Evolutionary conservation across 352 stramenopile genomes (phyloP).

Genomic region (Phytopythium chamaehyphon): DNA sequence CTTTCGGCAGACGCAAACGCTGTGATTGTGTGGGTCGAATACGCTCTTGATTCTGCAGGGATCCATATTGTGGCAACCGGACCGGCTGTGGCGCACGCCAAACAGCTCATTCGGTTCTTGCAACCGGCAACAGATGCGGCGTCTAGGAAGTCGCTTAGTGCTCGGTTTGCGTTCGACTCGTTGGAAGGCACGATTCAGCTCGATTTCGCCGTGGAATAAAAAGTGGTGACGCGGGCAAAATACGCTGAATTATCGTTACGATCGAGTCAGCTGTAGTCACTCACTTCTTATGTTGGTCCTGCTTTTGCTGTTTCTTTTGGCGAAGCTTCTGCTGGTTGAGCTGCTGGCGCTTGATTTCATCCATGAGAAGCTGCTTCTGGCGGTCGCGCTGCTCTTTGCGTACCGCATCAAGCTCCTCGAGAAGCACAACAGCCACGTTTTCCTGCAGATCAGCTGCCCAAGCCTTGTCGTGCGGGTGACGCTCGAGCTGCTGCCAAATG

Average conservation of each 20-base stretch:
- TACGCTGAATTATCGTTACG: background rate
- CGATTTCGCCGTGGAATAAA: conserved; percentile 31
- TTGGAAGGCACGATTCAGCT: conserved; percentile 57
- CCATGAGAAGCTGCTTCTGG: conserved; percentile 17
- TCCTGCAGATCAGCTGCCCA: conserved; percentile 57
- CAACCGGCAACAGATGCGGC: conserved; percentile 8
- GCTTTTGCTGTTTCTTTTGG: conserved; percentile 1
- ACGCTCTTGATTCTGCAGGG: conserved; percentile 38
- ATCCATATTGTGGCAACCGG: conserved; percentile 49
- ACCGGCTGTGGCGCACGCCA: conserved; percentile 51
- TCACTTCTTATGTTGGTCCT: conserved; percentile 1
- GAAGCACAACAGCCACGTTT: conserved; percentile 31
- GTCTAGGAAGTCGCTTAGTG: conserved; percentile 16
- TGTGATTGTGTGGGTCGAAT: conserved; percentile 76
- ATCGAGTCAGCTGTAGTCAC: background rate
- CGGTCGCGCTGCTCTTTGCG: conserved; percentile 20
- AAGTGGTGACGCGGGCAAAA: no score
- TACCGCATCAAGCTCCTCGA: conserved; percentile 25
- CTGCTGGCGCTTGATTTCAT: conserved; percentile 29
- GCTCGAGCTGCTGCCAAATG: conserved; percentile 47
- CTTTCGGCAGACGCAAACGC: conserved; percentile 7
- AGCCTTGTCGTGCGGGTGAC: conserved; percentile 34
- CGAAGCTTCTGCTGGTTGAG: conserved; percentile 24
- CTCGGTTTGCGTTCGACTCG: conserved; percentile 46
- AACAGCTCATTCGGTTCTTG: conserved; percentile 77